Conservation (phyloP, 257 asterid genomes). For the Scutellaria minor region DNA sequence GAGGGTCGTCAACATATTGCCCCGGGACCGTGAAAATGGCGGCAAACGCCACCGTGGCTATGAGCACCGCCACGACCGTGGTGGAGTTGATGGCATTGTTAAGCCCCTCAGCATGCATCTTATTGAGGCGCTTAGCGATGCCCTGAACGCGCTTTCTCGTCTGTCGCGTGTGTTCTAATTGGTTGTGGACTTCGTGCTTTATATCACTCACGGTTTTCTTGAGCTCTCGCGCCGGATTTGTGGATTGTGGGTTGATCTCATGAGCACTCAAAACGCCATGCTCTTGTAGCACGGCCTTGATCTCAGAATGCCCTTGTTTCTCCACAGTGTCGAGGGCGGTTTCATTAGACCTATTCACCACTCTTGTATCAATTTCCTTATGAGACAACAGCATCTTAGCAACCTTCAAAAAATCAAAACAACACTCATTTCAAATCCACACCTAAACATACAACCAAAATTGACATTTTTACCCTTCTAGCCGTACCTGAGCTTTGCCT, state of each 20-base stretch:
- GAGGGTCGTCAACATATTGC: slow-evolving; percentile 50
- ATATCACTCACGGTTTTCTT: slow-evolving; percentile 61
- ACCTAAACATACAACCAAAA: not conserved
- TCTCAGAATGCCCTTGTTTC: slow-evolving; percentile 41
- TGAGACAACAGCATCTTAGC: slow-evolving; percentile 40
- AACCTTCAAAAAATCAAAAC: slow-evolving; percentile 33
- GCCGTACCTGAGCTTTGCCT: slow-evolving; percentile 56
- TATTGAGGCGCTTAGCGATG: slow-evolving; percentile 58
- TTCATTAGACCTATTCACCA: slow-evolving; percentile 48
- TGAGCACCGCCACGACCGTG: slow-evolving; percentile 61
- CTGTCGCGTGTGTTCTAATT: slow-evolving; percentile 59
- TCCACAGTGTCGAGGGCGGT: slow-evolving; percentile 55
- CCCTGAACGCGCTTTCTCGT: slow-evolving; percentile 58
- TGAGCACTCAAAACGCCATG: slow-evolving; percentile 51
- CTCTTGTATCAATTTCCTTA: slow-evolving; percentile 35
- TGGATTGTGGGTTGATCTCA: slow-evolving; percentile 38
- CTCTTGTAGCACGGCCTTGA: slow-evolving; percentile 38
- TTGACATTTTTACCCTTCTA: too few species aligned
- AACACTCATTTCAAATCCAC: not conserved
- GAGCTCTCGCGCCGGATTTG: slow-evolving; percentile 46
- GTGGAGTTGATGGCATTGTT: slow-evolving; percentile 66
- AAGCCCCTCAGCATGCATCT: slow-evolving; percentile 59
- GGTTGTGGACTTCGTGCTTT: slow-evolving; percentile 64
- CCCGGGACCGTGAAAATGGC: slow-evolving; percentile 65
- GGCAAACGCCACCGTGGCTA: slow-evolving; percentile 60